Base-by-base conservation (phyloP, 257 asterid genomes). In the Solanum corneliomulleri region DNA sequence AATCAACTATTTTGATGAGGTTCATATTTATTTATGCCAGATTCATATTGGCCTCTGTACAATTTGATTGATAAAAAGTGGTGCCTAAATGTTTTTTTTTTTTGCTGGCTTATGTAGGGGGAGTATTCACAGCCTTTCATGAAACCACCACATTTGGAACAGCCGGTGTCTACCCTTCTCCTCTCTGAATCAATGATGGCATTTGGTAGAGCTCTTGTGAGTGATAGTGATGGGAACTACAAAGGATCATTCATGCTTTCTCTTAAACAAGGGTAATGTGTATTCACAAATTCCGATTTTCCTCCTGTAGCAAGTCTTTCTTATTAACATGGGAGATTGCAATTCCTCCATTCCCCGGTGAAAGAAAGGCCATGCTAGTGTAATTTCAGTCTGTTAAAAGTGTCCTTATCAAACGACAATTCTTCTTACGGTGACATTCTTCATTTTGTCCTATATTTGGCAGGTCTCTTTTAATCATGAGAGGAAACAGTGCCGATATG, bases 61-160 rank as follows among this genome's bases (percentile, higher is more conserved):
- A 81, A 29, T 49, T 81, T 81, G 45, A 81, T 29, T 49, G 85
- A 44, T 47, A 29, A 5, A 81, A 29, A 29, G 2, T 49, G 52
- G 27, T 47, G 68, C 56, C 13, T 52, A 71, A 21, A 42, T 66
- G 76, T 33, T 33, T 33, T 33, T 33, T 25, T 3, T 64, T 75
- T 7, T 8, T 6, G 33, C 39, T 81, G 78, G 56, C 49, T 82
- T 82, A 4, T 88, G 90, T 27, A 97, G 99, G 98, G 97, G 78
- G 99, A 94, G 85, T 93, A 94, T 89, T 97, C 99, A 86, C 99
- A 97, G 87, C 99, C 99, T 74, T 97, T 96, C 89, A 89, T 94
- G 42, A 97, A 95, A 87, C 99, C 99, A 87, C 99, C 99, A 83
- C 99, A 97, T 90, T 85, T 97, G 87, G 99, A 95, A 62, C 98